Evolutionary conservation across 2,329 filamentous ascomycete species (phyloP), one percentile per base, ranked within the genome.

Genomic region (Rugonectria rugulosa): DNA sequence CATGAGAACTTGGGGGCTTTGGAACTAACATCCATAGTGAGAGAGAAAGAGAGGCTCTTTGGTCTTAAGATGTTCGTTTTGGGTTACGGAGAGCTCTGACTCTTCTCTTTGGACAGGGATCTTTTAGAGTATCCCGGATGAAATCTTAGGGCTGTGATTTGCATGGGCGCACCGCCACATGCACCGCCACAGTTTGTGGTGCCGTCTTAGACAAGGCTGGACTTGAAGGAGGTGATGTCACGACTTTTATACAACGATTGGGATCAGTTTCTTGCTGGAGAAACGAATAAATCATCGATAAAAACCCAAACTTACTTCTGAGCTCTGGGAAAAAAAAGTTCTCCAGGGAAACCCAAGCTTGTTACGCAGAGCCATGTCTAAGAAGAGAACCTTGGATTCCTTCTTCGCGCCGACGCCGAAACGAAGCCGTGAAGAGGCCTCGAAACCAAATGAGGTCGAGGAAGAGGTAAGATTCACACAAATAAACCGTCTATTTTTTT

Each of bases 321-420:
- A 36, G 5, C n/a, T 36, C 15, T 15, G 6, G 31, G n/a, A 36
- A 17, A 19, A 17, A 19, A 4, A 14, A 7, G 15, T n/a, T 15
- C 15, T 7, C 15, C 14, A 9, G 32, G 15, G 19, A 36, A 17
- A 17, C 15, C 14, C 14, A 24, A 10, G 21, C 34, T 45, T 8
- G 12, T 15, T n/a, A 12, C n/a, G n/a, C n/a, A 15, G 1, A 44
- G 26, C n/a, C 51, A 68, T 68, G 65, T 66, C 65, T 3, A 64
- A 63, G 56, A 68, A 67, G 68, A 80, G 88, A 53, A 90, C 88
- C 0, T 77, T 92, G 1, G 87, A 91, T 57, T 75, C 81, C 10
- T 92, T 91, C 75, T 91, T 92, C 72, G 56, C 56, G 15, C 61
- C 67, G 14, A 37, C 55, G 12, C 41, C 64, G 19, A 73, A 73